Percentiles rank a stretch among this genome's conserved stretches.
These are phyloP conservation scores for Metarhizium rileyi DNA, from an alignment of 2,329 filamentous ascomycete genomes.

Conservation along the genomic window DNA sequence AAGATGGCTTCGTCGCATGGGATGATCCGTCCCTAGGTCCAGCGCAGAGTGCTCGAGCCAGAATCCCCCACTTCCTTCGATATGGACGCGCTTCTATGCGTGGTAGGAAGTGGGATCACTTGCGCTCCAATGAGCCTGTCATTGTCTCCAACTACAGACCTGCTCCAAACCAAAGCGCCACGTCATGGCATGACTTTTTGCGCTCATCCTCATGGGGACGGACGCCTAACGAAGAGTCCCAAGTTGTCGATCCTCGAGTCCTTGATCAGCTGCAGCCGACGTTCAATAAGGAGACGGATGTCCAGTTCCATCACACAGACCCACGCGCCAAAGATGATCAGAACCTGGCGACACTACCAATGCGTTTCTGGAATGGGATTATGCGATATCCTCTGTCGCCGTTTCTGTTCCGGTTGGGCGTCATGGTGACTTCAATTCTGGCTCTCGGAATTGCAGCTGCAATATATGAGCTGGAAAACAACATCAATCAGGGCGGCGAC, in stretches of 20 bases:
- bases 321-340: constrained; percentile 17
- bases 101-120: constrained; percentile 50
- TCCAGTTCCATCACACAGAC: constrained; percentile 19
- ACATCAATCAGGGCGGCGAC: constrained; percentile 26
- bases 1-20: constrained; percentile 36
- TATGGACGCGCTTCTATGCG: constrained; percentile 34
- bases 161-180: constrained; percentile 28
- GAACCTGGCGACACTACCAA: constrained; percentile 28
- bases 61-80: constrained; percentile 36
- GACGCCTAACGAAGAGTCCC: constrained; percentile 34
- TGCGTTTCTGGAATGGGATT: constrained; percentile 57
- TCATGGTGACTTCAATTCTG: constrained; percentile 72
- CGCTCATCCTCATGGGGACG: constrained; percentile 43
- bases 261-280: constrained; percentile 37
- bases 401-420: constrained; percentile 68
- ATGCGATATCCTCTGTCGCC: constrained; percentile 80
- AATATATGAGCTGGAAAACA: constrained; percentile 55
- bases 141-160: constrained; percentile 42
- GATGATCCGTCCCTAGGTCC: constrained; percentile 28
- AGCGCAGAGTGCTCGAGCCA: constrained; percentile 22
- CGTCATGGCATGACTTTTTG: constrained; percentile 44
- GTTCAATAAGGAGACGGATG: constrained; percentile 30
- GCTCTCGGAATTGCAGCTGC: constrained; percentile 70
- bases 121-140: constrained; percentile 48
- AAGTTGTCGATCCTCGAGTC: constrained; percentile 36